These are phyloP conservation scores for Skeletonema grethae DNA, from an alignment of 108 stramenopile species.

Conservation along the genomic window DNA sequence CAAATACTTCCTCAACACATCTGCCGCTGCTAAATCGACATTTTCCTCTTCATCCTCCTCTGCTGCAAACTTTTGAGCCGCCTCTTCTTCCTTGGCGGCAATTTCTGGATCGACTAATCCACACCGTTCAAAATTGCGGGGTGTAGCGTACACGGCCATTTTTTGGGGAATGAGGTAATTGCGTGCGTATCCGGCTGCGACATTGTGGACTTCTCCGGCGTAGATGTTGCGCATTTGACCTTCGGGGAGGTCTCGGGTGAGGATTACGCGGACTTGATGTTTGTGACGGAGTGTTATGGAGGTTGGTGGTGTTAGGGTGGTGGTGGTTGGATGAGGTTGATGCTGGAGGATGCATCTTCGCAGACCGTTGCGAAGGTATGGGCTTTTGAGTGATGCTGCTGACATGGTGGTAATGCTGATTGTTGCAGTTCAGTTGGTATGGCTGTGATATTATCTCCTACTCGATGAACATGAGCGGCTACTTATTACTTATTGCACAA, in stretches of 20 bases:
- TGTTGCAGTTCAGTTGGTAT: no score
- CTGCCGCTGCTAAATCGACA: conserved; percentile 69
- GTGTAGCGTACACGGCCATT: conserved; percentile 80
- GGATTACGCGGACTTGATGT: conserved; percentile 84
- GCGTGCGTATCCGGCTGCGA: conserved; percentile 88
- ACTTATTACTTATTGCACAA: no score
- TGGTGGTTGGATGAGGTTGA: neutral
- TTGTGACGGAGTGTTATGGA: conserved; percentile 35
- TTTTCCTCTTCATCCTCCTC: conserved; percentile 37
- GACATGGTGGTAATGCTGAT: neutral
- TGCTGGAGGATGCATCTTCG: neutral
- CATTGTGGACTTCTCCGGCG: conserved; percentile 73
- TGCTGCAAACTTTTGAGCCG: conserved; percentile 29
- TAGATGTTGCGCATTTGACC: conserved; percentile 63
- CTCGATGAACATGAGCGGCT: neutral
- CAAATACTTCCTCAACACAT: conserved; percentile 74
- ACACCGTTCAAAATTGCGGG: conserved; percentile 75
- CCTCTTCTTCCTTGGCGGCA: conserved; percentile 70
- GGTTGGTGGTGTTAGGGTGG: neutral
- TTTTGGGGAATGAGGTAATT: conserved; percentile 82
- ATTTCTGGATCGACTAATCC: conserved; percentile 75
- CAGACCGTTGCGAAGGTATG: neutral
- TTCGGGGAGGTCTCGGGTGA: conserved; percentile 74
- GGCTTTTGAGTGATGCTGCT: neutral
- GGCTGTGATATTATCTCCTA: no score